Percentiles rank a stretch among this genome's conserved stretches.
Conservation (phyloP, 2,329 filamentous ascomycete species). For the Ceratocystis cacaofunesta region DNA sequence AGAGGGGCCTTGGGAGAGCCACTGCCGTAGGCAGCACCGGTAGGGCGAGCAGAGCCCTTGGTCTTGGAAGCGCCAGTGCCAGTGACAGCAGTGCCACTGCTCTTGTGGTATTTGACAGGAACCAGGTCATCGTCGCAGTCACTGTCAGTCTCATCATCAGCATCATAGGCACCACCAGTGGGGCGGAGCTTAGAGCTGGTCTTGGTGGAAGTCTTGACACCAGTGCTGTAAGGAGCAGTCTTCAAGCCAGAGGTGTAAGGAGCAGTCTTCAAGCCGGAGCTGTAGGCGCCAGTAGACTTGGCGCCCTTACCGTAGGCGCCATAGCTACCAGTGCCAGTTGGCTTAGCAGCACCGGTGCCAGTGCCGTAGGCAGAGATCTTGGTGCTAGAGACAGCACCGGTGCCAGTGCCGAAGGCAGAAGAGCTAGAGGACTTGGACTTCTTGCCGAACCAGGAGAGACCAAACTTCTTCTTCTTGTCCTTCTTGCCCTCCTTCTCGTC, state of each 20-base stretch:
- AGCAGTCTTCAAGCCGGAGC: background rate
- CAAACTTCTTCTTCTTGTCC: background rate
- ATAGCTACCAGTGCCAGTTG: background rate
- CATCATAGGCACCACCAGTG: background rate
- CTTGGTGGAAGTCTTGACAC: background rate
- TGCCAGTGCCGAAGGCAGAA: background rate
- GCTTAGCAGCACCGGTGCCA: background rate
- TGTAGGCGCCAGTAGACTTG: background rate
- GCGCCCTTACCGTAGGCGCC: background rate
- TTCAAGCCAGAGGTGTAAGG: conserved; percentile 1
- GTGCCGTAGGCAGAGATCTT: background rate
- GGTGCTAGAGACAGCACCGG: background rate
- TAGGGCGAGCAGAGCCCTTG: background rate
- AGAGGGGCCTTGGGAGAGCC: too few relatives aligned
- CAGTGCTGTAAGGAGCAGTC: conserved; percentile 2
- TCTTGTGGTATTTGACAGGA: background rate
- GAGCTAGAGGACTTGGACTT: background rate
- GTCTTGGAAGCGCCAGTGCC: background rate
- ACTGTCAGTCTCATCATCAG: background rate
- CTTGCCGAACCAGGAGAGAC: background rate
- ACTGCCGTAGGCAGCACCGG: background rate
- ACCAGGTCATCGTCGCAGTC: background rate
- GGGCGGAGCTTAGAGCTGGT: background rate
- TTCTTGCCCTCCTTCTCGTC: background rate
- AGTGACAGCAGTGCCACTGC: background rate